Base-by-base conservation (phyloP, 176 grass and related monocot species). In the Coix lacrymajobi region DNA sequence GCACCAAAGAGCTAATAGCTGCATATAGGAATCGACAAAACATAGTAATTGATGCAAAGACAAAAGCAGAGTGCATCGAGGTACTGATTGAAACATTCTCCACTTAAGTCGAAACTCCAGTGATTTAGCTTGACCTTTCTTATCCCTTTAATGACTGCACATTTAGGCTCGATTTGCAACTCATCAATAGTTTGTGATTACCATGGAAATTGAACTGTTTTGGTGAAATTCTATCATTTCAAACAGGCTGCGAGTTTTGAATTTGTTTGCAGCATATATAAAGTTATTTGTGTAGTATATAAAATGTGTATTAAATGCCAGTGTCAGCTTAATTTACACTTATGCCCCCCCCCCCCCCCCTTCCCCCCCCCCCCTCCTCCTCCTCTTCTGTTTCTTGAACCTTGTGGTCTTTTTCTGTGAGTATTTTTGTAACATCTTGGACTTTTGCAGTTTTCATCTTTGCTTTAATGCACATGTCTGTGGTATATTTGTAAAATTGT, bases 1-100 rank as follows among this genome's bases (percentile, higher is more conserved):
- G 78, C 11, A 93, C 81, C 46, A 87, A 57, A 79, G 91, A 90
- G 69, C 66, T 93, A 70, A 33, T 93, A 79, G 62, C 81, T 75
- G 78, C 88, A 73, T 93, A 93, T 84, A 90, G 77, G 82, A 87
- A 86, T 67, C 62, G 80, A 32, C 79, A 75, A 58, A 89, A 87
- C 68, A 79, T 79, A 19, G 81, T 52, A 48, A 11, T 90, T 5
- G 85, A 93, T 88, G 67, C 81, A 82, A 90, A 93, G 77, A 90
- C 85, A 83, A 93, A 85, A 65, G 73, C 67, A 58, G 91, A 85
- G 73, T 93, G 91, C 68, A 81, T 36, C 8, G 20, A 87, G 91
- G 91, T 93, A 88, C 77, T 76, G 51, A 49, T 37, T 64, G 62
- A 79, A 66, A 70, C 9, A 83, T 52, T 29, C 68, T 39, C 26